Evolutionary conservation across 768 basidiomycete genomes (phyloP), one percentile per base, ranked within the genome.

Genomic region (Trametes cinnabarina): DNA sequence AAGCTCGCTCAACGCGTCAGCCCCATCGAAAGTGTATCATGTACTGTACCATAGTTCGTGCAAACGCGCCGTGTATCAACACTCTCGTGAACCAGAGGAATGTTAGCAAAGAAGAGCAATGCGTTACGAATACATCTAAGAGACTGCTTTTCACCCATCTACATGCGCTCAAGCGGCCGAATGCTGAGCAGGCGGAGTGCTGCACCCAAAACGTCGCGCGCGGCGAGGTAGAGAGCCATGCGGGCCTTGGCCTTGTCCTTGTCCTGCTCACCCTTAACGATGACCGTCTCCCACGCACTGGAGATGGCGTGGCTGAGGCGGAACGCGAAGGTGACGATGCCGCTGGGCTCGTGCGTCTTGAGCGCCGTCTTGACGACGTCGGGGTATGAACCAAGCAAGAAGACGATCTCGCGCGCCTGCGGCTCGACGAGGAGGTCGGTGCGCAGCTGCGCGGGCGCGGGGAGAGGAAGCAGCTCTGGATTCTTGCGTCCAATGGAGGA

Each of bases 151-250:
- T 25, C 46, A 44, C 51, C 19, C 15, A 39, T 49, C 70, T 76
- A 98, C 96, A 98, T 98, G 71, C 93, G 79, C 75, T 97, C 93
- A 52, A 99, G 75, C 9, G 96, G 96, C 46, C 86, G 82, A 64
- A 98, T 82, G 64, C 90, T 96, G 67, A 99, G 71, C 73, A 98
- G 69, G 68, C 86, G 80, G 90, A 99, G 89, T 42, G 90, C 88
- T 47, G 84, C 84, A 4, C 80, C 88, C 61, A 99, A 77, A n/a
- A 97, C 95, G 67, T 96, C 91, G 74, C 90, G 81, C 44, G 95
- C 92, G 67, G 83, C 85, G 63, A 93, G 77, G 72, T 92, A 99
- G 71, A 98, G 69, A 82, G 87, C 96, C 78, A 98, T 76, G 68
- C 92, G 79, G 11, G 95, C 96, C 60, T 81, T 73, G 1, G 93